Evolutionary conservation across 768 basidiomycete species (phyloP), one percentile per base, ranked within the genome.

Genomic region (Suillus subaureus): DNA sequence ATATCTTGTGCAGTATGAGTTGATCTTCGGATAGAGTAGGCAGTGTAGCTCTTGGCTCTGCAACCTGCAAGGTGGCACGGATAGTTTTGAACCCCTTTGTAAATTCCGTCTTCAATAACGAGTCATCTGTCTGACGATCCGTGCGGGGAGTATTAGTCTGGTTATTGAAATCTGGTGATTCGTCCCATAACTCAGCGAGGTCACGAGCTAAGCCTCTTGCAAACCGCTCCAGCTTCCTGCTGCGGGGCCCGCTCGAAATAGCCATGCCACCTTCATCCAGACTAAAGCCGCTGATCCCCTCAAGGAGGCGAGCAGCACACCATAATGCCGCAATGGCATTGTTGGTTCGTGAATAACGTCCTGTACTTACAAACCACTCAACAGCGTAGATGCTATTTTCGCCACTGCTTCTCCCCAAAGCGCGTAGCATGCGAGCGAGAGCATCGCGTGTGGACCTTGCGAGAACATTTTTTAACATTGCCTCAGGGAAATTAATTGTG

Each of bases 301-400:
- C 89, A 65, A 98, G 73, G 0, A 98, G 73, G 35, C 87, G 84
- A 66, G 86, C 85, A 3, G 92, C 90, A 68, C 93, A 91, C 95
- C 95, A 98, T 28, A 96, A 79, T 3, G 94, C 94, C 0, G 91
- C 83, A 1, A 88, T 86, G 21, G 87, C 84, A 31, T 79, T 78
- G 12, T 70, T 75, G 12, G 80, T 82, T 21, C 75, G 78, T 28
- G 85, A 82, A 40, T 76, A 77, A 52, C 80, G 78, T 0, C 84
- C 84, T 15, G 87, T 80, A 55, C 83, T 83, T 15, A 87, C 76
- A 67, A 97, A 89, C 88, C 97, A 96, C 70, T 96, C 92, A 6
- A 95, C 87, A 9, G 94, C 82, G 67, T 87, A 92, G 33, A 96
- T 79, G 61, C 87, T 87, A 18, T 82, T 79, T 62, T 92, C 89